These are phyloP conservation scores for Pilatotrama ljubarskyi DNA, from an alignment of 768 basidiomycete species.

Conservation along the genomic window DNA sequence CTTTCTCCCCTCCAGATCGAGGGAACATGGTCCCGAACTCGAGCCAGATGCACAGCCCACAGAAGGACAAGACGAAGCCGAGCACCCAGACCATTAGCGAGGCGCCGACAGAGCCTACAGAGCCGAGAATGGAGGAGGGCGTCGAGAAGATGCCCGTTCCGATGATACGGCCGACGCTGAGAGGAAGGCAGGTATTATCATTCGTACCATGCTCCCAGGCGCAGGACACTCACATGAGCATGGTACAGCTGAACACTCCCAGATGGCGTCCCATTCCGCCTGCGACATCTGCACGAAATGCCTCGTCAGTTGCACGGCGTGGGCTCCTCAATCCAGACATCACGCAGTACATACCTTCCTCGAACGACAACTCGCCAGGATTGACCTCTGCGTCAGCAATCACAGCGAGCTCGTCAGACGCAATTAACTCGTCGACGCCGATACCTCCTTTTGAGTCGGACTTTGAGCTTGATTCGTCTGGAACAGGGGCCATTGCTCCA, in stretches of 20 bases:
- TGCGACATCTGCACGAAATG: slow-evolving; percentile 39
- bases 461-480: neutral
- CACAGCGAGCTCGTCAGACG: neutral
- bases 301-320: no score
- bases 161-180: slow-evolving; percentile 53
- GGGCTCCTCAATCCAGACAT: no score
- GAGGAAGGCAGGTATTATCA: neutral
- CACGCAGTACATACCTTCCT: no score
- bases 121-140: slow-evolving; percentile 55
- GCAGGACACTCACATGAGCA: slow-evolving; percentile 44
- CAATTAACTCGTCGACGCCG: neutral
- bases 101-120: slow-evolving; percentile 60
- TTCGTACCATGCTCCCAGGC: no score
- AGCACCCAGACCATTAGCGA: slow-evolving; percentile 64
- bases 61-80: slow-evolving; percentile 59
- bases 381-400: slow-evolving; percentile 28
- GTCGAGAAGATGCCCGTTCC: slow-evolving; percentile 67
- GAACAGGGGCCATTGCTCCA: no score
- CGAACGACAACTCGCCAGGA: slow-evolving; percentile 46
- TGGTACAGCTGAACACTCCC: slow-evolving; percentile 55
- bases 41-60: slow-evolving; percentile 62
- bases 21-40: slow-evolving; percentile 66
- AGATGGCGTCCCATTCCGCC: slow-evolving; percentile 61
- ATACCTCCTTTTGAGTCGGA: neutral
- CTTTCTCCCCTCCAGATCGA: slow-evolving; percentile 62